phyloP scores from a whole-genome alignment of 768 basidiomycete genomes.

The Lentinus tigrinus region DNA sequence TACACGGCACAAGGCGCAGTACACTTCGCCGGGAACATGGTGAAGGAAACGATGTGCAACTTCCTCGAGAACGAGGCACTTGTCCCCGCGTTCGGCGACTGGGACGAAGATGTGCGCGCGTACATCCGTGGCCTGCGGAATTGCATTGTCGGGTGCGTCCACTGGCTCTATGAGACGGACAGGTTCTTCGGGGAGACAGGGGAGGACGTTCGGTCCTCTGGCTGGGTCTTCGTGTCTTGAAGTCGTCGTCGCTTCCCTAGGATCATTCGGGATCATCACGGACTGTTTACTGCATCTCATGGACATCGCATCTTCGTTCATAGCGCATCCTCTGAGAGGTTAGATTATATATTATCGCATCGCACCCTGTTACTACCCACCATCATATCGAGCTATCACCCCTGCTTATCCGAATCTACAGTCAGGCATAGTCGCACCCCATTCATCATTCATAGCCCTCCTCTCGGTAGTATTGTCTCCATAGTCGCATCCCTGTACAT shows the following conservation, averaged over 20 bases:
- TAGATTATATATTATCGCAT: background rate
- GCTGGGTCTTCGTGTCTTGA: conserved; percentile 55
- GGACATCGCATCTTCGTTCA: background rate
- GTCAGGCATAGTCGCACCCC: background rate
- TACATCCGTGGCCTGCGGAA: conserved; percentile 55
- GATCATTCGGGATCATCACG: background rate
- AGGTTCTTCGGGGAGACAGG: conserved; percentile 58
- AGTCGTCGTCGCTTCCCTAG: background rate
- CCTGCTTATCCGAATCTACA: too few species aligned
- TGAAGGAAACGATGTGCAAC: conserved; percentile 36
- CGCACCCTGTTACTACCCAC: background rate
- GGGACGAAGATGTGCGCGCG: conserved; percentile 29
- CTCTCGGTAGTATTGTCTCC: background rate
- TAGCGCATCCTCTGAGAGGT: background rate
- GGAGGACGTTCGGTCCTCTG: conserved; percentile 55
- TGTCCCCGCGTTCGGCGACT: conserved; percentile 4
- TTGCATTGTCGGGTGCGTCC: conserved; percentile 55
- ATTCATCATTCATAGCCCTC: background rate
- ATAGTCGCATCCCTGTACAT: conserved; percentile 1
- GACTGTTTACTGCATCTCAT: background rate
- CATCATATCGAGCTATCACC: background rate
- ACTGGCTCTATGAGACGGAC: conserved; percentile 66
- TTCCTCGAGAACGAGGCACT: conserved; percentile 30
- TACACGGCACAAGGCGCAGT: conserved; percentile 52
- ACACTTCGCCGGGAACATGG: conserved; percentile 37